phyloP scores from a whole-genome alignment of 129 eudicot species.

The Calendula officinalis region DNA sequence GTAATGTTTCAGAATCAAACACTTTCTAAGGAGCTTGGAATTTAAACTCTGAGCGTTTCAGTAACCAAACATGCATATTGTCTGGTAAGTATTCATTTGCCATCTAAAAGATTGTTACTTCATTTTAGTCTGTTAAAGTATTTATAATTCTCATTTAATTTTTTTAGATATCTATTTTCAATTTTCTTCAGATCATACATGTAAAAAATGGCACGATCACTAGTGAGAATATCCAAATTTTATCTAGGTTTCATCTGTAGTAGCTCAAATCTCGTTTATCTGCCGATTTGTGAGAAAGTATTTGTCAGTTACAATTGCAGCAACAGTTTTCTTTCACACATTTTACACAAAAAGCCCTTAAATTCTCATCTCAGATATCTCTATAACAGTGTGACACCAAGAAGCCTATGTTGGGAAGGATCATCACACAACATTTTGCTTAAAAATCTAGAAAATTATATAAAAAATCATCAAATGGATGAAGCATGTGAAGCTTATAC shows the following conservation, averaged over 20 bases:
- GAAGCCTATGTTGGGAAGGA: conserved; percentile 38
- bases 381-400: conserved; percentile 20
- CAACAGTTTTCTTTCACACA: conserved; percentile 8
- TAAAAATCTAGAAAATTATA: conserved; percentile 47
- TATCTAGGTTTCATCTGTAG: conserved; percentile 16
- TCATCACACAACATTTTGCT: conserved; percentile 40
- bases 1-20: conserved; percentile 10
- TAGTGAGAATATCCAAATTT: conserved; percentile 12
- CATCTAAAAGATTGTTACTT: conserved; percentile 12
- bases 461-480: conserved; percentile 49
- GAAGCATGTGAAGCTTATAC: conserved; percentile 66
- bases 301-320: conserved; percentile 1
- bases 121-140: neutral
- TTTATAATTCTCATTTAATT: neutral
- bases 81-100: conserved; percentile 1
- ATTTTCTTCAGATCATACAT: conserved; percentile 12
- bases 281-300: conserved; percentile 21
- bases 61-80: neutral
- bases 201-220: conserved; percentile 31
- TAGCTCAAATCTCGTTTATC: conserved; percentile 22
- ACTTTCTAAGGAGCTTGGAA: conserved; percentile 17
- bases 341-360: neutral
- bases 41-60: neutral
- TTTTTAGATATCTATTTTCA: neutral
- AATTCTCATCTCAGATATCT: conserved; percentile 16